Evolutionary conservation across 2,329 filamentous ascomycete genomes (phyloP).

Genomic region (Ophiocordyceps sinensis): DNA sequence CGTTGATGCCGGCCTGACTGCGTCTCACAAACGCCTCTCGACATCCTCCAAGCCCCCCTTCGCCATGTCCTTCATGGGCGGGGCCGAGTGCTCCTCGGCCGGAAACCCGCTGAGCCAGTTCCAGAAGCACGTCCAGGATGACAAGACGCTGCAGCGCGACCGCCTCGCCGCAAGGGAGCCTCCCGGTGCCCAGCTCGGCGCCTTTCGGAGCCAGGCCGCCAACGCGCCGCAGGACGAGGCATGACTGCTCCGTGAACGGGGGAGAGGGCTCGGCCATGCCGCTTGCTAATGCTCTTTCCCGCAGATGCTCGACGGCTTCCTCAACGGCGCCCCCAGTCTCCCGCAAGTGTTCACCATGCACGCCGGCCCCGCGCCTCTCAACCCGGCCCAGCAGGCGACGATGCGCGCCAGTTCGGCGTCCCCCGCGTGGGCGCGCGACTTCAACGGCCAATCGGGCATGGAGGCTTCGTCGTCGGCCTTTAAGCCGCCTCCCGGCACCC

Average conservation of each 20-base stretch:
- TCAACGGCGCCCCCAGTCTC: constrained; percentile 58
- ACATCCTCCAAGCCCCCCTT: neutral
- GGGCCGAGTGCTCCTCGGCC: constrained; percentile 90
- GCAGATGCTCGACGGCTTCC: constrained; percentile 86
- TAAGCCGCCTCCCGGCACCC: constrained; percentile 39
- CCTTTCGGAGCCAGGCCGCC: constrained; percentile 60
- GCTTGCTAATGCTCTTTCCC: neutral
- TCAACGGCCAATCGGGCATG: constrained; percentile 49
- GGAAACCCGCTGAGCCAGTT: constrained; percentile 95
- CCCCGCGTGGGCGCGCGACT: constrained; percentile 39
- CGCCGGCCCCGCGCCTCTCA: constrained; percentile 31
- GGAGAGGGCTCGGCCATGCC: neutral
- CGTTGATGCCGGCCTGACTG: neutral
- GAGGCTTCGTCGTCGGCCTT: constrained; percentile 42
- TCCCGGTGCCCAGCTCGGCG: constrained; percentile 55
- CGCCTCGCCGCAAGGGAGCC: constrained; percentile 59
- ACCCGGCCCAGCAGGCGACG: constrained; percentile 33
- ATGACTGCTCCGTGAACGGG: constrained; percentile 7
- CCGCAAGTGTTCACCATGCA: constrained; percentile 40
- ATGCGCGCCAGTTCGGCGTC: constrained; percentile 39
- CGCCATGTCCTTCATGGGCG: constrained; percentile 86
- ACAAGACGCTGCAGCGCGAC: constrained; percentile 88
- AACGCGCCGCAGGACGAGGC: constrained; percentile 63
- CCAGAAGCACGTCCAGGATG: constrained; percentile 91
- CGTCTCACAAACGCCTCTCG: neutral